Percentiles rank a stretch among this genome's conserved stretches.
Evolutionary conservation across 1,284 basidiomycete species (phyloP).

Genomic region (Puccinia polysora): DNA sequence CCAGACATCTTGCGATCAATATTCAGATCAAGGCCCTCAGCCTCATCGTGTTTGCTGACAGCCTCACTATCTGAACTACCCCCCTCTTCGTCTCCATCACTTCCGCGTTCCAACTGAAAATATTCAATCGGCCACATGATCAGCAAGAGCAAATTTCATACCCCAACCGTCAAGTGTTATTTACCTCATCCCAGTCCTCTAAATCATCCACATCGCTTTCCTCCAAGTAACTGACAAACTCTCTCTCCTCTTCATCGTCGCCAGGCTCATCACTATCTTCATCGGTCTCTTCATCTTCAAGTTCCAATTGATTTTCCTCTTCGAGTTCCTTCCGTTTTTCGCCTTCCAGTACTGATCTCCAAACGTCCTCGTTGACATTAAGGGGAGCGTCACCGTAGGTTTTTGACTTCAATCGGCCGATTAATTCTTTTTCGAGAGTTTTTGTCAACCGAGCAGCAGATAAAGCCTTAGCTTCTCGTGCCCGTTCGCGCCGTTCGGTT

Average conservation of each 20-base stretch:
- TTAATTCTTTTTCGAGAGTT: constrained; percentile 90
- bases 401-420: constrained; percentile 89
- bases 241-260: constrained; percentile 61
- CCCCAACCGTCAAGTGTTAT: background rate
- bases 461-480: constrained; percentile 89
- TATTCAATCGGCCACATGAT: background rate
- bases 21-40: constrained; percentile 22
- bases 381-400: constrained; percentile 96
- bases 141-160: background rate
- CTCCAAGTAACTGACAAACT: constrained; percentile 80
- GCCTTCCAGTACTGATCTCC: constrained; percentile 80
- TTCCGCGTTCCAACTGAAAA: background rate
- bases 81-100: background rate
- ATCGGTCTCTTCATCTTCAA: constrained; percentile 56
- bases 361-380: constrained; percentile 96
- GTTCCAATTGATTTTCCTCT: constrained; percentile 49
- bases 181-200: constrained; percentile 35
- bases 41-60: constrained; percentile 2
- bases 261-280: constrained; percentile 55
- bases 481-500: constrained; percentile 86
- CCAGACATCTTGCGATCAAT: background rate
- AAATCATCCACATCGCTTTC: constrained; percentile 44
- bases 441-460: constrained; percentile 89
- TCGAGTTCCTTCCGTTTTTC: constrained; percentile 54
- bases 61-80: background rate